These are phyloP conservation scores for Aphanocladium album DNA, from an alignment of 2,329 filamentous ascomycete genomes.

Conservation along the genomic window DNA sequence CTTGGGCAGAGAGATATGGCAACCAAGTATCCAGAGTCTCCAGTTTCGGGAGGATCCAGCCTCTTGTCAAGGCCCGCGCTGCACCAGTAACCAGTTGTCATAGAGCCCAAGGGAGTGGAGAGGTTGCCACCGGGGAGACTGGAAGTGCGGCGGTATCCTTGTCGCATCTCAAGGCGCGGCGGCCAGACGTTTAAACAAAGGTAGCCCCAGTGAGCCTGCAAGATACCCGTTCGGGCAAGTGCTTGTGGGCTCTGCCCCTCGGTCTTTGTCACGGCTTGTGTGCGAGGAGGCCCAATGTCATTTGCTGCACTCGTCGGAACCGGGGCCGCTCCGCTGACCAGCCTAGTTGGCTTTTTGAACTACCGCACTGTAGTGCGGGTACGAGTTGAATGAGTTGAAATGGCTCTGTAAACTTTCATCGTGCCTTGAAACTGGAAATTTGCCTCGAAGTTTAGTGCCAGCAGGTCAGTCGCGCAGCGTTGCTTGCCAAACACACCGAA, in stretches of 20 bases:
- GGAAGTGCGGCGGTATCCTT: conserved; percentile 10
- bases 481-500: conserved; percentile 9
- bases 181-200: conserved; percentile 3
- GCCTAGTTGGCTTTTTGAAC: background rate
- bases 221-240: conserved; percentile 5
- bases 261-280: background rate
- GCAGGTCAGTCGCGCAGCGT: conserved; percentile 3
- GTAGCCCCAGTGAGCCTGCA: conserved; percentile 3
- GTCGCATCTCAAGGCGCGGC: conserved; percentile 7
- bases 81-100: conserved; percentile 1
- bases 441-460: background rate
- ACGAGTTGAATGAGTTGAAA: background rate
- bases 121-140: conserved; percentile 13
- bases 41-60: conserved; percentile 7
- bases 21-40: background rate
- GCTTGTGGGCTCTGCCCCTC: background rate
- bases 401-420: background rate
- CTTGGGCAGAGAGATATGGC: background rate
- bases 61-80: background rate
- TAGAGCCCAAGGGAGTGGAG: conserved; percentile 2
- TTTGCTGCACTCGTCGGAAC: conserved; percentile 1
- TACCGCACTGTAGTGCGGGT: background rate
- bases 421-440: background rate
- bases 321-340: background rate
- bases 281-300: background rate